phyloP scores from a whole-genome alignment of 2,329 filamentous ascomycete genomes.

The Pochonia chlamydosporia region DNA sequence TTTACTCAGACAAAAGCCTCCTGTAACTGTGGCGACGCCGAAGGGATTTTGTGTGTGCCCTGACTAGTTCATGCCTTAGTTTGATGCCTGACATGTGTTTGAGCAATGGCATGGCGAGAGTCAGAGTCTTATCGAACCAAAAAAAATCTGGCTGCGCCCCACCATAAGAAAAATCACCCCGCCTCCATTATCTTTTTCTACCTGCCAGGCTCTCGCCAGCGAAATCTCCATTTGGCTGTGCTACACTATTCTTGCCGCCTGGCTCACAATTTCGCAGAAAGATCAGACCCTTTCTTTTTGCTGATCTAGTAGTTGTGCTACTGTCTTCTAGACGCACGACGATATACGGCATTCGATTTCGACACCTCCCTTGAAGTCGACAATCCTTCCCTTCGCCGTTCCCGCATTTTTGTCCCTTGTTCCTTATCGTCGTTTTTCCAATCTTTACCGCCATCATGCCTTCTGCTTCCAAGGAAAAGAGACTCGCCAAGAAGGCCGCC shows the following conservation, averaged over 20 bases:
- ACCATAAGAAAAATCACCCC: conserved; percentile 35
- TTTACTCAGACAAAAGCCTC: background rate
- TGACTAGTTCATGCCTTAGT: conserved; percentile 24
- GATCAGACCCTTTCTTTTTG: conserved; percentile 11
- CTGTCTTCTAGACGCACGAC: background rate
- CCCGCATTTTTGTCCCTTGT: conserved; percentile 5
- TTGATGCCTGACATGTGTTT: conserved; percentile 28
- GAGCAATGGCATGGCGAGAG: background rate
- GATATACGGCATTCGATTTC: background rate
- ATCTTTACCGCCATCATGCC: conserved; percentile 46
- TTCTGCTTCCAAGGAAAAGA: conserved; percentile 65
- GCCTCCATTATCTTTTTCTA: conserved; percentile 21
- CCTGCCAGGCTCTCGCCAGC: conserved; percentile 6
- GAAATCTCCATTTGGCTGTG: conserved; percentile 1
- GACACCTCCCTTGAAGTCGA: background rate
- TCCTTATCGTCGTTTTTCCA: conserved; percentile 4
- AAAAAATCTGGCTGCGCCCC: conserved; percentile 31
- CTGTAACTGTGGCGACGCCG: background rate
- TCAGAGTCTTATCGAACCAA: conserved; percentile 20
- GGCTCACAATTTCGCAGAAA: conserved; percentile 8
- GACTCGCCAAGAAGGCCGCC: conserved; percentile 65
- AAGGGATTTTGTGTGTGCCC: conserved; percentile 3
- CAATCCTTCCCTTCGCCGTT: background rate
- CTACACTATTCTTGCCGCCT: conserved; percentile 15
- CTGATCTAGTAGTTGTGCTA: background rate